Conservation (phyloP, 2,329 filamentous ascomycete species). For the Phialophora expanda region DNA sequence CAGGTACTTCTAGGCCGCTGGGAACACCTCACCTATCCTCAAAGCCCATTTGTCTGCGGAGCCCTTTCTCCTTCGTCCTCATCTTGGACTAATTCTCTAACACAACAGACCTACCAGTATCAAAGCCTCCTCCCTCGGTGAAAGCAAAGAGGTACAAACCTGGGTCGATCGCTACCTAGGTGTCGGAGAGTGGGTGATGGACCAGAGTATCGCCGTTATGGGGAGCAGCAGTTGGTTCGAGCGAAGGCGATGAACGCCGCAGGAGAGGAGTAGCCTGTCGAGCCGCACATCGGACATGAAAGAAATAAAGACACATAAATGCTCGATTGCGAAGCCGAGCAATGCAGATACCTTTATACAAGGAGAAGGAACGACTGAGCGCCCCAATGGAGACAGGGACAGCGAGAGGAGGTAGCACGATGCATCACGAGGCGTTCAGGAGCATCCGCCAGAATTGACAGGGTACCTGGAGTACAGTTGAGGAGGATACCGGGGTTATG, state of each 20-base stretch:
- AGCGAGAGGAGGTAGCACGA: not conserved
- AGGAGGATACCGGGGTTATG: not conserved
- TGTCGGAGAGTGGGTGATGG: conserved; percentile 97
- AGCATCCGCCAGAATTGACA: not conserved
- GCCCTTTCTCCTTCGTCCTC: conserved; percentile 44
- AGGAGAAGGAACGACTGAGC: not conserved
- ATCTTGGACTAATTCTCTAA: conserved; percentile 46
- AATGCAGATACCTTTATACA: not conserved
- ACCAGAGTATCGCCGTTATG: conserved; percentile 91
- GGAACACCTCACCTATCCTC: not conserved
- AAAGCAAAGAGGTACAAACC: conserved; percentile 79
- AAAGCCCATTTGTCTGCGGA: not conserved
- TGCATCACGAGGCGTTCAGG: conserved; percentile 4
- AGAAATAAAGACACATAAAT: not conserved
- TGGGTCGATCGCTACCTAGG: conserved; percentile 95
- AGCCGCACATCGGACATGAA: not conserved
- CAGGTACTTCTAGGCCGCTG: conserved; percentile 38
- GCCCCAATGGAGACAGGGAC: not conserved
- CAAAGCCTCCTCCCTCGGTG: conserved; percentile 81
- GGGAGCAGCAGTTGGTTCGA: conserved; percentile 90
- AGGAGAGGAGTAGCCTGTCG: not conserved
- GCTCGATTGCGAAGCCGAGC: not conserved
- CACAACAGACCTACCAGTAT: conserved; percentile 65
- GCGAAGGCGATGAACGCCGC: conserved; percentile 71
- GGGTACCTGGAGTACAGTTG: not conserved